These are phyloP conservation scores for Hypericum perforatum DNA, from an alignment of 345 rosid species.

Conservation along the genomic window DNA sequence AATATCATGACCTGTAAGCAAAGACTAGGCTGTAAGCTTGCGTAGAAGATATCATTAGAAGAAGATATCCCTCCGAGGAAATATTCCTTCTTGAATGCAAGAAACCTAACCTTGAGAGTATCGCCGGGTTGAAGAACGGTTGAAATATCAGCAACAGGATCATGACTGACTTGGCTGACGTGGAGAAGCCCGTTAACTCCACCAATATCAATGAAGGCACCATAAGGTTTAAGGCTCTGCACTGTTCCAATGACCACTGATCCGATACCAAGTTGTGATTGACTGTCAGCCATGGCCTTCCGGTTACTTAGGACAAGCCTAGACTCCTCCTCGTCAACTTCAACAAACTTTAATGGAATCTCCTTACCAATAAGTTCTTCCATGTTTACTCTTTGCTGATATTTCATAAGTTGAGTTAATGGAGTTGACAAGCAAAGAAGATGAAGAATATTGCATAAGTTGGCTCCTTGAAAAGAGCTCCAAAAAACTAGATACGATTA, in stretches of 20 bases:
- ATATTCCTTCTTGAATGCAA: too few relatives aligned
- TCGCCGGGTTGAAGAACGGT: slow-evolving; percentile 99
- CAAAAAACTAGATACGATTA: too few relatives aligned
- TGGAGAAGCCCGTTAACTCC: slow-evolving; percentile 97
- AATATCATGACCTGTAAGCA: slow-evolving; percentile 71
- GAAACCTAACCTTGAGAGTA: slow-evolving; percentile 53
- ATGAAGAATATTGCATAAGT: too few relatives aligned
- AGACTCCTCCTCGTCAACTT: slow-evolving; percentile 89
- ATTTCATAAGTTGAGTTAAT: too few relatives aligned
- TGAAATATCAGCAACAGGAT: slow-evolving; percentile 82
- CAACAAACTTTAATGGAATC: slow-evolving; percentile 85
- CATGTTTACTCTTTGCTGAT: slow-evolving; percentile 55
- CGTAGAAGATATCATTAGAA: slow-evolving; percentile 4
- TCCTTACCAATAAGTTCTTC: slow-evolving; percentile 86
- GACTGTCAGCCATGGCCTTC: slow-evolving; percentile 97
- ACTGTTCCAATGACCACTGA: slow-evolving; percentile 83
- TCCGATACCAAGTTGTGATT: slow-evolving; percentile 92
- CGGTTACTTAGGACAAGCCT: slow-evolving; percentile 92
- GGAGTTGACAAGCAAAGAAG: too few relatives aligned
- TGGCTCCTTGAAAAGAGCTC: too few relatives aligned
- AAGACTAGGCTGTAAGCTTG: not conserved
- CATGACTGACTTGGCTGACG: slow-evolving; percentile 96
- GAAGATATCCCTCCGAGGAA: too few relatives aligned
- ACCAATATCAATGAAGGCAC: slow-evolving; percentile 95
- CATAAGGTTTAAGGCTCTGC: slow-evolving; percentile 92